Percentiles rank a stretch among this genome's conserved stretches.
These are phyloP conservation scores for Eucalyptus cloeziana DNA, from an alignment of 345 rosid genomes.

Conservation along the genomic window DNA sequence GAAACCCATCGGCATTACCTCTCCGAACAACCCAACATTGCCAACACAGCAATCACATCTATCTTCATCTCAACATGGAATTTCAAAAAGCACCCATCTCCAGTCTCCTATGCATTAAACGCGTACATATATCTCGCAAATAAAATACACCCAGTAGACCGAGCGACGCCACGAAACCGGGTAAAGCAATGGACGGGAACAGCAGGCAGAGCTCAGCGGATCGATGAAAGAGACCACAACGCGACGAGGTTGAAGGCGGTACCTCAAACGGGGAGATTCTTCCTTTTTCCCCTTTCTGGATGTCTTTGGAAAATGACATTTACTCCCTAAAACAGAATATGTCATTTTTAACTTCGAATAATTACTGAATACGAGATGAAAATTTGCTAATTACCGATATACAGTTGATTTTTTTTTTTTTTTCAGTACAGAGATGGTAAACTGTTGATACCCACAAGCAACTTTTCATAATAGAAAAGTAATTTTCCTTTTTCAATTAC, in stretches of 20 bases:
- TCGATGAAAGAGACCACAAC: not conserved
- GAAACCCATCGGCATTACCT: too few species aligned
- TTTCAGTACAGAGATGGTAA: not conserved
- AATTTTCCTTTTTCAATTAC: too few species aligned
- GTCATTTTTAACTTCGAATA: not conserved
- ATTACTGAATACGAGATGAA: not conserved
- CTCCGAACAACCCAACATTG: not conserved
- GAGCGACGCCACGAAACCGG: not conserved
- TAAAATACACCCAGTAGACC: not conserved
- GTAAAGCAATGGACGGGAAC: not conserved
- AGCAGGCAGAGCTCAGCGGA: not conserved
- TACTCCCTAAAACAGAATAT: not conserved
- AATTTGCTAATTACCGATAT: not conserved
- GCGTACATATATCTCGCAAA: not conserved
- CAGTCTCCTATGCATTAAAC: not conserved
- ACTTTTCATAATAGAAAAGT: not conserved
- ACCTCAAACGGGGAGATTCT: constrained; percentile 61
- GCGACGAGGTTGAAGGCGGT: not conserved
- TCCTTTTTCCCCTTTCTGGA: not conserved
- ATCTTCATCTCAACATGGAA: not conserved
- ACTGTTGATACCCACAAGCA: not conserved
- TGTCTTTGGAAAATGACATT: not conserved
- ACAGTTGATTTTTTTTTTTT: not conserved
- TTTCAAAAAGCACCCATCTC: not conserved
- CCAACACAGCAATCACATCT: not conserved